Conservation (phyloP, 495 filamentous ascomycete species). For the Trichoderma erinaceum region DNA sequence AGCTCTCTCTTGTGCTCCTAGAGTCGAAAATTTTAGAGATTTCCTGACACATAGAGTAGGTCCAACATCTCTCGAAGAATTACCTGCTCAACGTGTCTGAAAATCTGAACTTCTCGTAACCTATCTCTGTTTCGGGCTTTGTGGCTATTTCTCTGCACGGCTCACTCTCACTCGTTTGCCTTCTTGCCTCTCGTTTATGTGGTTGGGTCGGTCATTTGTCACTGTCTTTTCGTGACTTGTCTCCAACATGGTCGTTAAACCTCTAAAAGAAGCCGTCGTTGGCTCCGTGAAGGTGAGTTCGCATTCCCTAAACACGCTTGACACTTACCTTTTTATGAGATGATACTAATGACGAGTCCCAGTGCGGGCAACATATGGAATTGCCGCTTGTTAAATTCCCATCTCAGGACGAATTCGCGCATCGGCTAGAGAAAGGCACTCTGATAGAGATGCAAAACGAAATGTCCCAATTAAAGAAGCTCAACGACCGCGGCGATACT, state of each 20-base stretch:
- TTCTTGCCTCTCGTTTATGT: not conserved
- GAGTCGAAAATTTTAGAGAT: no score
- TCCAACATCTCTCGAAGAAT: not conserved
- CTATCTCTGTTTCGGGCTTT: not conserved
- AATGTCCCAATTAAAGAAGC: not conserved
- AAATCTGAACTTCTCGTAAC: not conserved
- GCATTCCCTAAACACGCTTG: not conserved
- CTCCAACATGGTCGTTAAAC: not conserved
- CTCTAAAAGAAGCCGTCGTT: not conserved
- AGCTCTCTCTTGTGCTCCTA: no score
- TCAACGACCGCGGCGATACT: not conserved
- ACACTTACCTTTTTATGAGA: not conserved
- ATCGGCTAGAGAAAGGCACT: slow-evolving; percentile 4
- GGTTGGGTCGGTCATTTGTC: not conserved
- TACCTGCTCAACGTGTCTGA: not conserved
- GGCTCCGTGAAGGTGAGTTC: not conserved
- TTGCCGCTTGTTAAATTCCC: not conserved
- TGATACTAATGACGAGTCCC: not conserved
- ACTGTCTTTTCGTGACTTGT: not conserved
- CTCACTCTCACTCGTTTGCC: not conserved
- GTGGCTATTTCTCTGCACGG: not conserved
- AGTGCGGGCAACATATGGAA: not conserved
- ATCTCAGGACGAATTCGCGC: not conserved
- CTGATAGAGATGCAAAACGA: slow-evolving; percentile 14
- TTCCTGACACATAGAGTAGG: no score